Base-by-base conservation (phyloP, 2,329 filamentous ascomycete genomes). In the Aspergillus tubingensis region DNA sequence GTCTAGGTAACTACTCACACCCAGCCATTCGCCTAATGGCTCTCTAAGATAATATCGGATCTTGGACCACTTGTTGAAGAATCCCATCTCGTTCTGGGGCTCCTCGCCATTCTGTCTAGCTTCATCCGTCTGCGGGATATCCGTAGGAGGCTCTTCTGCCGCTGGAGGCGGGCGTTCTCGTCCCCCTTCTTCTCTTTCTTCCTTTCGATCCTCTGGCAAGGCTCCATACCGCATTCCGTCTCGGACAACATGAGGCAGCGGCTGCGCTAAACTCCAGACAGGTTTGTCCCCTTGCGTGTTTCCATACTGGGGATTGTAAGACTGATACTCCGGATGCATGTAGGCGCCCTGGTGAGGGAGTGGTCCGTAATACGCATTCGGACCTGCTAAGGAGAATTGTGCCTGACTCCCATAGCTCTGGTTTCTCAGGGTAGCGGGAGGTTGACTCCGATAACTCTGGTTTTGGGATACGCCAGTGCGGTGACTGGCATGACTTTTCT, bases 261-360 rank as follows among this genome's bases (percentile, higher is more conserved):
- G 81, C 62, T 82, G 79, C 1, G 80, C 81, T 38, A 84, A 67
- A 62, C 81, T 78, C 77, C 82, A 85, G 43, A 83, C 75, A 2
- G 81, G 81, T 5, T 65, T 63, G 5, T 81, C 77, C 1, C 76
- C 70, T n/a, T 79, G 73, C 57, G 81, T 76, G 10, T 30, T 30
- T 23, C 81, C 81, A 58, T 84, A 84, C 43, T 79, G 77, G 2
- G 82, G 82, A 57, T 84, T 83, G 7, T 82, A 69, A 8, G 77
- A 13, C 15, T 54, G 38, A 41, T 69, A 69, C 8, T 68, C 62
- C 0, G 65, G 61, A 3, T 59, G 39, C 8, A 67, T 19, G 8
- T 67, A 67, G 13, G 53, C 39, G 2, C 53, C 53, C 8, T 44
- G 43, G 5, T 30, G 30, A 10, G 53, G 39, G 5, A 39, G 10